Evolutionary conservation across 805 yeast species (phyloP), one percentile per base, ranked within the genome.

Genomic region (Cyberlindnera mrakii): DNA sequence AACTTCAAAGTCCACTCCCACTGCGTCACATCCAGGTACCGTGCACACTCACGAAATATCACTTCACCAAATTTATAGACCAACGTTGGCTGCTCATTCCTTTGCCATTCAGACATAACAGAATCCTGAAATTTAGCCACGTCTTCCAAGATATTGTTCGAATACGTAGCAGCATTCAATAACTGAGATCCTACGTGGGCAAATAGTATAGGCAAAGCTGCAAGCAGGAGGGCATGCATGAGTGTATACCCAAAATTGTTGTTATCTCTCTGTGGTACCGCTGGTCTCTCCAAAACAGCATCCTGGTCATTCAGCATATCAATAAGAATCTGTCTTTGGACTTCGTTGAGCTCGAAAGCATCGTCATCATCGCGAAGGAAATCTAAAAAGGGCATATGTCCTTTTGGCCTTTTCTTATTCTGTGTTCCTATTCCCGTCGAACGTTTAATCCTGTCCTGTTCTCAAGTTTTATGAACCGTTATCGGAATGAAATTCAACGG

Each of bases 111-210:
- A 16, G n/a, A 30, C 17, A 31, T 23, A 40, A 18, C 38, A 10
- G 15, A 23, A 11, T 23, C 19, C 15, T 23, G 38, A 23, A 35
- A 35, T 16, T 18, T 16, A 3, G 38, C 13, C 2, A 53, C 35
- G 18, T 53, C 57, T 3, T 40, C 46, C 15, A 48, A 32, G 11
- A 53, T 53, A 19, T 53, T 53, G 1, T 37, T 37, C 3, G 53
- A 46, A 40, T 48, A 53, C 4, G 53, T 37, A 1, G 53, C 48
- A 2, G 42, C 43, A 1, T 52, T 49, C 10, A 52, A 19, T 19
- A 52, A 19, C 14, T 35, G 44, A 20, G 42, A 41, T 0, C 46
- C 1, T 8, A 49, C 15, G 13, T 48, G 23, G 1, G 39, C 25
- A 1, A 52, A 25, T 4, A 49, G 27, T 3, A 52, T 20, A 16